A percentile compares a stretch with the other conserved stretches of the same genome.
Conservation (phyloP, 495 filamentous ascomycete species). For the Tuber indicum region DNA sequence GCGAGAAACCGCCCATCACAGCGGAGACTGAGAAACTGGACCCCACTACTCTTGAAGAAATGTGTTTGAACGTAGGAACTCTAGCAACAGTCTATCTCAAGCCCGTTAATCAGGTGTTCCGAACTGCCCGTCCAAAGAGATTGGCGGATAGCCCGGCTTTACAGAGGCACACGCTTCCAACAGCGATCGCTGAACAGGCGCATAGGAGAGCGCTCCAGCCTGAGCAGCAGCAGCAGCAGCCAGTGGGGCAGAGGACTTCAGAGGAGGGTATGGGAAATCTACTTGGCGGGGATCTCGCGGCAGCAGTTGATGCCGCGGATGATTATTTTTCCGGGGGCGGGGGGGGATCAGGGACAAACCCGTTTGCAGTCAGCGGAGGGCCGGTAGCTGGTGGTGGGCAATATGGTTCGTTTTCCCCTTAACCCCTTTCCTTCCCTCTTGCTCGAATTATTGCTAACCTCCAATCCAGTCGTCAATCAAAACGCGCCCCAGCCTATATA, state of each 20-base stretch:
- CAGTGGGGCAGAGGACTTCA: conserved; percentile 15
- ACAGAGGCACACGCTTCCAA: conserved; percentile 59
- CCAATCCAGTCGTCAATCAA: conserved; percentile 57
- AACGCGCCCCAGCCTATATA: conserved; percentile 57
- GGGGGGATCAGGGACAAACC: conserved; percentile 41
- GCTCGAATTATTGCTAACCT: conserved; percentile 12
- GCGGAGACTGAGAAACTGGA: conserved; percentile 94
- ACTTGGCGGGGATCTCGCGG: conserved; percentile 46
- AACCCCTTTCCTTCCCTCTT: neutral
- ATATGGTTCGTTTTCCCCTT: conserved; percentile 34
- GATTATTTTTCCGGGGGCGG: conserved; percentile 64
- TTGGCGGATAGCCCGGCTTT: conserved; percentile 76
- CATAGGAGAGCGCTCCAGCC: conserved; percentile 46
- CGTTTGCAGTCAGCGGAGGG: conserved; percentile 47
- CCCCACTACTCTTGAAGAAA: conserved; percentile 84
- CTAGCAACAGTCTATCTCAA: conserved; percentile 96
- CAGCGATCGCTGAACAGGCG: conserved; percentile 48
- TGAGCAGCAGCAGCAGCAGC: conserved; percentile 37
- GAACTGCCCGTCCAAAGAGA: conserved; percentile 70
- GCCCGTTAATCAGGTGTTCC: conserved; percentile 96
- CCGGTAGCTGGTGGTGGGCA: conserved; percentile 37
- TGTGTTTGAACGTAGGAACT: conserved; percentile 94
- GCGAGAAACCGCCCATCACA: conserved; percentile 91
- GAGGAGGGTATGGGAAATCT: conserved; percentile 17
- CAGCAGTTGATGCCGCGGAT: conserved; percentile 75